phyloP scores from a whole-genome alignment of 208 protist species.

The Crithidia expoeki region DNA sequence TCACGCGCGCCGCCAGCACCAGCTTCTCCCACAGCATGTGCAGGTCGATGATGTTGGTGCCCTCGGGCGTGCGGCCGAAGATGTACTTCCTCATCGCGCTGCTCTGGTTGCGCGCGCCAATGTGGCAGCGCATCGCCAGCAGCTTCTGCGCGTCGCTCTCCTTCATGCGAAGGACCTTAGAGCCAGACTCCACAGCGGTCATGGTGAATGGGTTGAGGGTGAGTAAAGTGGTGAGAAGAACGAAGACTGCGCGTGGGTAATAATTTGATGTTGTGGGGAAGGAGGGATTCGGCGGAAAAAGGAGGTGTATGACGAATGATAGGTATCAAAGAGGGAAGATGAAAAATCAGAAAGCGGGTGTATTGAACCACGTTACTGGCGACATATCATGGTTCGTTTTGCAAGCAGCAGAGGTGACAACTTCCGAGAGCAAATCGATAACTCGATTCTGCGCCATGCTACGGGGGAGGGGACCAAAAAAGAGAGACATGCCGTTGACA shows the following conservation, averaged over 20 bases:
- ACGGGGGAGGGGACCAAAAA: too few species aligned
- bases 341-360: too few species aligned
- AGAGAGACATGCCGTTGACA: too few species aligned
- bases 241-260: neutral
- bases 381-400: too few species aligned
- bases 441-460: too few species aligned
- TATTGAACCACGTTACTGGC: too few species aligned
- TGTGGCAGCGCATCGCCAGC: slow-evolving; percentile 96
- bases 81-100: slow-evolving; percentile 96
- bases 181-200: slow-evolving; percentile 65
- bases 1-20: slow-evolving; percentile 97
- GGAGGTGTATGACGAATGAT: neutral
- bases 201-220: slow-evolving; percentile 92
- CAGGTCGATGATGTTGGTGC: slow-evolving; percentile 97
- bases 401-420: too few species aligned
- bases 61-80: slow-evolving; percentile 86
- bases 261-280: neutral
- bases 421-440: too few species aligned
- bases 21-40: slow-evolving; percentile 99
- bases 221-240: neutral
- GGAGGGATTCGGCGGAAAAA: neutral
- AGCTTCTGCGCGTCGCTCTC: slow-evolving; percentile 97
- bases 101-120: slow-evolving; percentile 96
- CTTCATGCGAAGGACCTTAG: slow-evolving; percentile 79
- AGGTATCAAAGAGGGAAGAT: too few species aligned